Percentiles rank a stretch among this genome's conserved stretches.
These are phyloP conservation scores for Dioscorea dumetorum DNA, from an alignment of 106 monocot species.

Conservation along the genomic window DNA sequence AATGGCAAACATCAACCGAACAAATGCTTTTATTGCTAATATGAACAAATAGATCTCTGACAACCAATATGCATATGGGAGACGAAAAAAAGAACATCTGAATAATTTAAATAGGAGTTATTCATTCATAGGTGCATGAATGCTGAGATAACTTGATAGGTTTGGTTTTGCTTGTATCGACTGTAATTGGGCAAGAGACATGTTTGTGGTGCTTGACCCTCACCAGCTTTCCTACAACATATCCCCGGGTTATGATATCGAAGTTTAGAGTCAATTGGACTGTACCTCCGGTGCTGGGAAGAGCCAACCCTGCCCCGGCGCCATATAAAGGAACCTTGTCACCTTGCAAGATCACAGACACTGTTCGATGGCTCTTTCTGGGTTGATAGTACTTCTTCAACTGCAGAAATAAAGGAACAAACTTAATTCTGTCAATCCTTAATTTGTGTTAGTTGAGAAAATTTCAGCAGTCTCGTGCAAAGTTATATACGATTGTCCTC, in stretches of 20 bases:
- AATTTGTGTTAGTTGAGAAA: too few relatives aligned
- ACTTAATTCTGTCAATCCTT: too few relatives aligned
- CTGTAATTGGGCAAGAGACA: conserved; percentile 37
- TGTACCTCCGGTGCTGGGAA: conserved; percentile 37
- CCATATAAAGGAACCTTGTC: conserved; percentile 92
- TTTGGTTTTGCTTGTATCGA: conserved; percentile 52
- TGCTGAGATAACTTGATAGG: conserved; percentile 42
- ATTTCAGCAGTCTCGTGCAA: too few relatives aligned
- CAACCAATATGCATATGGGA: background rate
- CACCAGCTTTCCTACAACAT: conserved; percentile 87
- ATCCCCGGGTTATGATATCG: conserved; percentile 40
- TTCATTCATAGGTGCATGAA: conserved; percentile 51
- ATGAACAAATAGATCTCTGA: background rate
- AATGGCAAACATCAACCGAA: background rate
- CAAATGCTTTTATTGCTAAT: background rate
- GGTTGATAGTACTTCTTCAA: conserved; percentile 75
- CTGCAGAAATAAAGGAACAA: conserved; percentile 23
- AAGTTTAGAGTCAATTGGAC: conserved; percentile 76
- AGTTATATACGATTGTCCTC: too few relatives aligned
- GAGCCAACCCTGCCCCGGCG: conserved; percentile 58
- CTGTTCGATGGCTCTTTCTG: conserved; percentile 56
- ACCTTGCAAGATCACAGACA: conserved; percentile 48
- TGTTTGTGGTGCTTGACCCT: conserved; percentile 55
- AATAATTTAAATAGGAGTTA: background rate
- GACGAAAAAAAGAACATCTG: background rate